Percentiles rank a stretch among this genome's conserved stretches.
Evolutionary conservation across 2,329 filamentous ascomycete genomes (phyloP).

Genomic region (Penicillium sp.): DNA sequence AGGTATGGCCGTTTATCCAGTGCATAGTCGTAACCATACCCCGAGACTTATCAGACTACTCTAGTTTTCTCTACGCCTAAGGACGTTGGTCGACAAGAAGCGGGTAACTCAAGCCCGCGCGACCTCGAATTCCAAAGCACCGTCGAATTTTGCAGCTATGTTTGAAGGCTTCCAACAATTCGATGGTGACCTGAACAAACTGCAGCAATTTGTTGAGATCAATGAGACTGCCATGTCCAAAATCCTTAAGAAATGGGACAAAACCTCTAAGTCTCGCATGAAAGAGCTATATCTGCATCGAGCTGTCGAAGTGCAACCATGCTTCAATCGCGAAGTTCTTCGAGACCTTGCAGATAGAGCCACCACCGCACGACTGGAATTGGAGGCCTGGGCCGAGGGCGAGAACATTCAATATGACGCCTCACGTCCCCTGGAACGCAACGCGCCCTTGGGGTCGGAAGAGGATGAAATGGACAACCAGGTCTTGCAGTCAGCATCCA

Average conservation of each 20-base stretch:
- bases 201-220: constrained; percentile 96
- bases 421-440: constrained; percentile 40
- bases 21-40: not conserved
- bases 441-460: constrained; percentile 61
- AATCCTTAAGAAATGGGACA: constrained; percentile 99
- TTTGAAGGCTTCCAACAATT: constrained; percentile 98
- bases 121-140: constrained; percentile 75
- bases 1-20: constrained; percentile 59
- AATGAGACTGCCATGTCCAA: constrained; percentile 98
- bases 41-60: not conserved
- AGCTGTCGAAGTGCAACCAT: constrained; percentile 95
- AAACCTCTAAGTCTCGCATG: constrained; percentile 97
- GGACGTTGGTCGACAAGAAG: constrained; percentile 93
- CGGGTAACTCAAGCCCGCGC: constrained; percentile 78
- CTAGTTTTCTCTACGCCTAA: constrained; percentile 87
- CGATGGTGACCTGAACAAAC: constrained; percentile 91
- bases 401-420: constrained; percentile 83
- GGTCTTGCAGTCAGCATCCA: constrained; percentile 77
- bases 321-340: constrained; percentile 96
- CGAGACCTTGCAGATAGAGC: constrained; percentile 95
- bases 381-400: constrained; percentile 95
- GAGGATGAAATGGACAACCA: constrained; percentile 88
- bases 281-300: constrained; percentile 96
- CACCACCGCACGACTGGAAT: constrained; percentile 89
- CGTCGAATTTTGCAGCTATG: constrained; percentile 88